A percentile compares a stretch with the other conserved stretches of the same genome.
Conservation (phyloP, 73 alveolate genomes). For the Paramecium tetraurelia region DNA sequence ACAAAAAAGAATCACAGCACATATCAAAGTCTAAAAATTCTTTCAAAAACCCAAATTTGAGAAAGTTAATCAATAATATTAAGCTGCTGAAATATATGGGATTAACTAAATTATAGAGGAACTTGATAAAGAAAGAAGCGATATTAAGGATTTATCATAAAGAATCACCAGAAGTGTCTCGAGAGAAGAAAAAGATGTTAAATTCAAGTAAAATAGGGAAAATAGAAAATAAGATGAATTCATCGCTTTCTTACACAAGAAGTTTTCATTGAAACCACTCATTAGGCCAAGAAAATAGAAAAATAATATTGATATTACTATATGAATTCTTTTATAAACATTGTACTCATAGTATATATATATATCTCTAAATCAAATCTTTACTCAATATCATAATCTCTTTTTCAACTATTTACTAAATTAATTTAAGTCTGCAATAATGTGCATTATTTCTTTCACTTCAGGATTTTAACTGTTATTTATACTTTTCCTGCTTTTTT, state of each 20-base stretch:
- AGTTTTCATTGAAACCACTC: background rate
- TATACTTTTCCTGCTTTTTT: background rate
- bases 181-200: background rate
- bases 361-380: background rate
- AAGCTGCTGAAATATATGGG: slow-evolving; percentile 8
- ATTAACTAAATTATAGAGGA: background rate
- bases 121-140: background rate
- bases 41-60: background rate
- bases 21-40: background rate
- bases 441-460: background rate
- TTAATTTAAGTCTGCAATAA: background rate
- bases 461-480: background rate
- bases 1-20: background rate
- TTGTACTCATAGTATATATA: background rate
- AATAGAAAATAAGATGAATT: background rate
- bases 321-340: background rate
- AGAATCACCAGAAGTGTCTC: background rate
- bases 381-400: background rate
- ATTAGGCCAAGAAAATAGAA: background rate
- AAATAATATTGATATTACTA: background rate
- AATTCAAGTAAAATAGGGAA: background rate
- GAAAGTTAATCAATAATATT: background rate
- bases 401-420: background rate
- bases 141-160: background rate
- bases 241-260: background rate